Base-by-base conservation (phyloP, 768 basidiomycete species). In the Antrodiella citrinella region DNA sequence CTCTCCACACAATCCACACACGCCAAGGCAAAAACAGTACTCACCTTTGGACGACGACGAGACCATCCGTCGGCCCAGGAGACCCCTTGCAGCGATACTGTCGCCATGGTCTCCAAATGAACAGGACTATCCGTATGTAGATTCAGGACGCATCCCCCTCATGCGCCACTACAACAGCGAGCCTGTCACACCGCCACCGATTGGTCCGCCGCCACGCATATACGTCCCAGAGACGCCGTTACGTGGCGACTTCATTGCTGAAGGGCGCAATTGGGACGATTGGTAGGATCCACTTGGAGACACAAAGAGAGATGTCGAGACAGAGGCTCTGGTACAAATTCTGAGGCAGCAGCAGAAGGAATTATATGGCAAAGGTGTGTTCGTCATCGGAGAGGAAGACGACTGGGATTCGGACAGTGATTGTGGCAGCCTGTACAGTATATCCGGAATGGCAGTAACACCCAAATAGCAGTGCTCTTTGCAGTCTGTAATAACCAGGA, bases 31-130 rank as follows among this genome's bases (percentile, higher is more conserved):
- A 21, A 43, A 10, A 9, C 30, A 35, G 30, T 35, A 35, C 30
- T 7, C 30, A 35, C 30, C 30, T 35, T 18, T 18, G 18, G 42
- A 49, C 3, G 48, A 52, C 44, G 48, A 49, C 25, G 48, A 49
- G 24, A 10, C 23, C 4, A 41, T 47, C 26, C 42, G 12, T 4
- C 54, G 30, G 30, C 30, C 51, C 15, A 45, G 48, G 25, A 45
- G 43, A n/a, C 60, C 60, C 2, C 13, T 25, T 13, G 48, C 51
- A n/a, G 59, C 59, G 3, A n/a, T 59, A 21, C 44, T 62, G 20
- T 61, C 62, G 7, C 62, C 62, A 1, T 61, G 59, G 60, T 63
- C 58, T 3, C 57, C 57, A 13, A 45, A 48, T 39, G 62, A 63
- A 45, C 52, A 58, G 49, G 45, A 54, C 7, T 58, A 47, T 23